Base-by-base conservation (phyloP, 768 basidiomycete genomes). In the Baorangia bicolor region DNA sequence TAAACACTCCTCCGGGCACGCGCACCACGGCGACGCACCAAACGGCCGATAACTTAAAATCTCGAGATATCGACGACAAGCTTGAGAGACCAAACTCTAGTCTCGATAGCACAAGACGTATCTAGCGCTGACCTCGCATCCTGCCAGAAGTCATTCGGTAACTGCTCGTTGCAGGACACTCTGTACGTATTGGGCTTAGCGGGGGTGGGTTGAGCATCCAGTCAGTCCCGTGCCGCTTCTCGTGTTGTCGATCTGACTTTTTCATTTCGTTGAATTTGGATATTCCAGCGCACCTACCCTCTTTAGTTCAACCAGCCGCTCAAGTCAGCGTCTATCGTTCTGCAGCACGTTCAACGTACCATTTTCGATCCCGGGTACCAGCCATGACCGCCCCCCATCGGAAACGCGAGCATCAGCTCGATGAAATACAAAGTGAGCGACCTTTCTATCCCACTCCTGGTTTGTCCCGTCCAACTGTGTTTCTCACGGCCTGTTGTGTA, bases 381-480 rank as follows among this genome's bases (percentile, higher is more conserved):
- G 55, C 27, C 43, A 87, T 86, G 85, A 86, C 85, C 28, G 79
- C 86, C 56, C 86, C 84, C 49, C 83, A 85, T 63, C 81, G 85
- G 55, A 87, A 85, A 71, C 78, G 82, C 49, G 82, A 83, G 68
- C 78, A 80, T 57, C 75, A 82, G 58, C 80, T 83, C 38, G 85
- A 87, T 64, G 85, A 87, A 72, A 80, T 85, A 58, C 78, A 83
- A 76, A 79, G 84, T 84, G 73, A 64, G 80, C 70, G 42, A 42
- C 53, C 35, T 40, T 53, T 49, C 21, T 18, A 10, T 40, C 20
- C 40, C 10, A 30, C 41, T 44, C 34, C 35, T 41, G 1, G 39
- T 48, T 40, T 43, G 25, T 42, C 45, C 57, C 27, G 4, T 33
- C 43, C 40, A 34, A 38, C 20, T 20, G 11, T 48, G n/a, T 54